Evolutionary conservation across 805 yeast species (phyloP).

Genomic region (Candida koratica): DNA sequence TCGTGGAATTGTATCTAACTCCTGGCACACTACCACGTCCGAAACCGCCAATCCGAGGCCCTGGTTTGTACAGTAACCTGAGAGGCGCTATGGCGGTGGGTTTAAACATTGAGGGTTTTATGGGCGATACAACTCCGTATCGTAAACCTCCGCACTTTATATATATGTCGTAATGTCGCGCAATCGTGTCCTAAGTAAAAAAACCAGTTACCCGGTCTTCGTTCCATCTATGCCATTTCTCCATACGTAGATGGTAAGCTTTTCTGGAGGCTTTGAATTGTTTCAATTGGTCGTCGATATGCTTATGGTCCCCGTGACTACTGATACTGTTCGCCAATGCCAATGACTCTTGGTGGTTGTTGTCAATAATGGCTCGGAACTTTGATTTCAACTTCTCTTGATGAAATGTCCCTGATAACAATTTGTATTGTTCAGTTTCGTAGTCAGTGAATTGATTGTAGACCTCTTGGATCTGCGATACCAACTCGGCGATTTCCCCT

Average conservation of each 20-base stretch:
- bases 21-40: too few species aligned
- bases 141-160: too few species aligned
- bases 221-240: constrained; percentile 39
- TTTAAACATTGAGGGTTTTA: constrained; percentile 2
- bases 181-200: constrained; percentile 14
- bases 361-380: constrained; percentile 23
- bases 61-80: not conserved
- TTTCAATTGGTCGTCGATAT: constrained; percentile 15
- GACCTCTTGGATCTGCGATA: constrained; percentile 20
- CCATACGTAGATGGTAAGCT: constrained; percentile 32
- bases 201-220: constrained; percentile 44
- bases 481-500: constrained; percentile 22
- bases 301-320: constrained; percentile 6
- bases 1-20: constrained; percentile 14
- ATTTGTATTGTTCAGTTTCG: constrained; percentile 38
- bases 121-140: constrained; percentile 8
- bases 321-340: constrained; percentile 12
- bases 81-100: not conserved
- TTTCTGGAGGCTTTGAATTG: constrained; percentile 18
- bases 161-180: too few species aligned
- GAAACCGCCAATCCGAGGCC: too few species aligned
- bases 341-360: constrained; percentile 21
- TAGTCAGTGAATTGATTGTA: constrained; percentile 32
- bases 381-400: constrained; percentile 28
- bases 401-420: constrained; percentile 35